Evolutionary conservation across 805 yeast species (phyloP), one percentile per base, ranked within the genome.

Genomic region (Candida xiaguanensis): DNA sequence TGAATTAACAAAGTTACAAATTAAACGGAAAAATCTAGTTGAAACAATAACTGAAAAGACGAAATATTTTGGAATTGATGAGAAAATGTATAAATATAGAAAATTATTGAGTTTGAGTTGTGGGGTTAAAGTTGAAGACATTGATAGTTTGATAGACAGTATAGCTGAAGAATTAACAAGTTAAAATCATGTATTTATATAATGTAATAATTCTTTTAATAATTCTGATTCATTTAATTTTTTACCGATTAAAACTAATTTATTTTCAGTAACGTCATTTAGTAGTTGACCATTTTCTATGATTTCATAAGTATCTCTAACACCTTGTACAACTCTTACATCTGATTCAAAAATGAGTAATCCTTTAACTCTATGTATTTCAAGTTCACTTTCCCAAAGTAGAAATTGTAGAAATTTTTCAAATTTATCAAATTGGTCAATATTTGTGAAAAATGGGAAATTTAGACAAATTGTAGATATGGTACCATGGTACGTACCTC

Each of bases 261-360:
- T 85, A 42, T 82, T 78, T 22, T 57, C 42, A 0, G 49, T 51
- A 2, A 67, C 55, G 0, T 64, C 72, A 12, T 63, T 65, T 4
- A 70, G 66, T 31, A 56, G 50, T 13, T 44, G 37, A 2, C 65
- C 66, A 5, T 65, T 66, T 11, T 75, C 79, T 3, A 82, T 70
- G 2, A 87, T 67, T 46, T 93, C 99, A 59, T 88, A 93, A 0
- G 95, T 88, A 40, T 89, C 93, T 43, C 98, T 71, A 0, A 93
- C 99, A 9, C 95, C 98, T 58, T 93, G 99, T 8, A 93, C 63
- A 6, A 89, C 85, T 46, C 75, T 72, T 16, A 73, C 78, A 6
- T 56, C 59, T 6, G 59, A 53, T n/a, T 57, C 50, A 22, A 41
- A 38, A 44, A 80, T 72, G 6, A 89, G 46, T 8, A 86, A 58